phyloP scores from a whole-genome alignment of 148 eudicot genomes.

The Spergularia bocconei region DNA sequence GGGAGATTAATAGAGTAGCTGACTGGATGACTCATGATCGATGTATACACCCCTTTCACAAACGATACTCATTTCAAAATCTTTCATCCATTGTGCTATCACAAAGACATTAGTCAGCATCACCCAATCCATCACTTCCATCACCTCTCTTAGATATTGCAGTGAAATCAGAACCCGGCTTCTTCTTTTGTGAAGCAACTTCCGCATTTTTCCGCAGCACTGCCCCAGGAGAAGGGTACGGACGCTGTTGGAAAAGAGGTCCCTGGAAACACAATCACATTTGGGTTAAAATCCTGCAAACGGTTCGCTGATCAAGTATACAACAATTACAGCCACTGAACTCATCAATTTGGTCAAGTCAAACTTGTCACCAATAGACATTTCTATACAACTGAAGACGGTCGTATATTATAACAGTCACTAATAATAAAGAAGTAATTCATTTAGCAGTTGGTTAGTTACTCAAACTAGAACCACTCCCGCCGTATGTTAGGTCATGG shows the following conservation, averaged over 20 bases:
- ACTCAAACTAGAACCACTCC: neutral
- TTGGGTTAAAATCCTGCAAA: constrained; percentile 9
- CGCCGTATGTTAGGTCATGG: neutral
- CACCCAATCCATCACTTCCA: constrained; percentile 98
- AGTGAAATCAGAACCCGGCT: constrained; percentile 59
- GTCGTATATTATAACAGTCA: too few relatives aligned
- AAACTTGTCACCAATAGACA: neutral
- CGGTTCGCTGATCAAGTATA: neutral
- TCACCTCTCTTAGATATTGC: constrained; percentile 95
- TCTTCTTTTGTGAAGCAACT: constrained; percentile 78
- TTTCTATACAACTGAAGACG: too few relatives aligned
- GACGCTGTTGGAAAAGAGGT: constrained; percentile 98
- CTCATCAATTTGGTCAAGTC: neutral
- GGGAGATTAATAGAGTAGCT: too few relatives aligned
- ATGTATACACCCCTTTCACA: too few relatives aligned
- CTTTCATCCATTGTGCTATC: neutral
- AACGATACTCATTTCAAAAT: too few relatives aligned
- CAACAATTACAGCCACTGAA: neutral
- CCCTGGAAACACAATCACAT: constrained; percentile 55
- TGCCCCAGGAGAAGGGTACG: constrained; percentile 98
- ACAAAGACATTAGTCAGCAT: constrained; percentile 62
- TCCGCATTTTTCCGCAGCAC: constrained; percentile 92
- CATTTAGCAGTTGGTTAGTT: neutral
- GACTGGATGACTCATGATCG: too few relatives aligned
- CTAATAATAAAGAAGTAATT: neutral